Evolutionary conservation across 257 asterid genomes (phyloP).

Genomic region (Rehmannia glutinosa): DNA sequence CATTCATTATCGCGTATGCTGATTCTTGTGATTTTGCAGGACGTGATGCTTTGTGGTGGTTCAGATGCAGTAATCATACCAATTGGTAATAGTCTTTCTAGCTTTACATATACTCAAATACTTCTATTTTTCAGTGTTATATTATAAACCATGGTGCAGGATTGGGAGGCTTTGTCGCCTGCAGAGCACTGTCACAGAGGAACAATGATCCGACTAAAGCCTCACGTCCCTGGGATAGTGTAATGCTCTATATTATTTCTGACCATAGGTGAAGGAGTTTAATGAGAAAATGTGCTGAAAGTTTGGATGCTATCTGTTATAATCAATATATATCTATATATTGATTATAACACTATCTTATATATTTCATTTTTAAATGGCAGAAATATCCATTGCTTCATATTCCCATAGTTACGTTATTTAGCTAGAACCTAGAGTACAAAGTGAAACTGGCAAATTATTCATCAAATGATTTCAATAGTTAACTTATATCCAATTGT

Average conservation of each 20-base stretch:
- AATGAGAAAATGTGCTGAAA: conserved; percentile 3
- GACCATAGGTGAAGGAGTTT: conserved; percentile 1
- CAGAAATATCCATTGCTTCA: conserved; percentile 5
- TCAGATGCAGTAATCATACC: conserved; percentile 91
- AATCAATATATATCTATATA: too few relatives aligned
- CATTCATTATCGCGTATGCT: conserved; percentile 1
- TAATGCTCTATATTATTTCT: conserved; percentile 34
- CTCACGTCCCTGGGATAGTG: conserved; percentile 92
- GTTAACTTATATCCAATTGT: neutral
- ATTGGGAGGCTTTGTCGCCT: conserved; percentile 88
- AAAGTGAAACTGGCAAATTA: neutral
- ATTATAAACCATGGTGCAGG: conserved; percentile 42
- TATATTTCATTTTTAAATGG: neutral
- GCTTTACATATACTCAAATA: neutral
- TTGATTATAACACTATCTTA: conserved; percentile 5
- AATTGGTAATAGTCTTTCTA: conserved; percentile 49
- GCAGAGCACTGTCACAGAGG: conserved; percentile 84
- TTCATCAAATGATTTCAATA: conserved; percentile 1
- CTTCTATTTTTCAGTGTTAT: neutral
- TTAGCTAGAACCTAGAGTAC: neutral
- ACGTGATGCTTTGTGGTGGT: conserved; percentile 94
- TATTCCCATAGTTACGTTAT: neutral
- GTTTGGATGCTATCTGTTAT: neutral
- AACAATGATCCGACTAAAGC: conserved; percentile 81
- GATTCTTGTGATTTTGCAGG: conserved; percentile 44